These are phyloP conservation scores for Pichia kudriavzevii DNA, from an alignment of 1,139 yeast genomes.

Conservation along the genomic window DNA sequence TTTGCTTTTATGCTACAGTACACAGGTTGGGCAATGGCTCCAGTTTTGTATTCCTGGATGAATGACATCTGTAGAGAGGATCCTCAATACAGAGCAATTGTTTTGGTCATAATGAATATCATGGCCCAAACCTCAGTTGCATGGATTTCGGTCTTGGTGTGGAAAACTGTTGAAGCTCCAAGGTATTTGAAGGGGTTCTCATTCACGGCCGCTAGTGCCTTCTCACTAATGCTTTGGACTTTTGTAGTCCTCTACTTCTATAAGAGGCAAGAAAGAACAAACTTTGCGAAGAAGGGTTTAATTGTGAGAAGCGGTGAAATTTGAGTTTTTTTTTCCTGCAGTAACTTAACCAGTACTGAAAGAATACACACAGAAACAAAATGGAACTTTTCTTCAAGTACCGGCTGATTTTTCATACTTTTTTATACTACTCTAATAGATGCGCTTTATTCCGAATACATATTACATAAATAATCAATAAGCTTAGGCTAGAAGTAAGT, in stretches of 20 bases:
- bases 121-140: constrained; percentile 37
- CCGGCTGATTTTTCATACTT: no score
- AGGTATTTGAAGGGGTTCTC: constrained; percentile 43
- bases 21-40: constrained; percentile 41
- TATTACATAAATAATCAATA: no score
- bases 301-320: no score
- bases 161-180: constrained; percentile 49
- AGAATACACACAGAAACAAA: no score
- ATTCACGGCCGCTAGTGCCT: constrained; percentile 24
- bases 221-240: constrained; percentile 21
- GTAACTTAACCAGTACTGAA: no score
- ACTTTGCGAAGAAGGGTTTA: no score
- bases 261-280: constrained; percentile 50
- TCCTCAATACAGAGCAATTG: constrained; percentile 38
- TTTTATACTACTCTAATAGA: no score
- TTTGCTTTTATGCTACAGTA: constrained; percentile 40
- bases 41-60: constrained; percentile 41
- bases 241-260: constrained; percentile 44
- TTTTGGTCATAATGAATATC: constrained; percentile 38
- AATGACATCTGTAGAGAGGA: constrained; percentile 41
- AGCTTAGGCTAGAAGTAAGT: no score
- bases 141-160: constrained; percentile 40
- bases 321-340: no score
- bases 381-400: no score
- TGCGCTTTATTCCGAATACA: no score